phyloP scores from a whole-genome alignment of 1,284 basidiomycete genomes.

The Coniferiporia weirii region DNA sequence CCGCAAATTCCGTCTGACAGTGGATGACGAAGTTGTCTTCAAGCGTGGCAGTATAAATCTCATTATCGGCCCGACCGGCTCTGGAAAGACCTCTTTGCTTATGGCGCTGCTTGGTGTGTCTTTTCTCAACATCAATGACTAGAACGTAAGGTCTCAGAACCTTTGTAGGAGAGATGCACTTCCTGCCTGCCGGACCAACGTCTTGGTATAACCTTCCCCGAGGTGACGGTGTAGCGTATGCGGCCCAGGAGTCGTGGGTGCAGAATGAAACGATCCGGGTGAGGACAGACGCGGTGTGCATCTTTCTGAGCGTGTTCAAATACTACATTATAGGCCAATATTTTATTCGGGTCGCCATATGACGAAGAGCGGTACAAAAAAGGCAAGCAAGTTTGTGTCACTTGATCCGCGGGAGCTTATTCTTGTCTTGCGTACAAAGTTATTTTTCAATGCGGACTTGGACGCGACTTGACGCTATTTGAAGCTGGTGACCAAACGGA shows the following conservation, averaged over 20 bases:
- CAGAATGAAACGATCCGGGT: slow-evolving; percentile 48
- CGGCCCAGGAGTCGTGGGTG: slow-evolving; percentile 76
- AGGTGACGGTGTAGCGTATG: slow-evolving; percentile 62
- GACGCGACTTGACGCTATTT: slow-evolving; percentile 36
- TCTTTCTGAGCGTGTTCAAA: background rate
- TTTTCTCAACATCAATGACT: background rate
- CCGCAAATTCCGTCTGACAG: slow-evolving; percentile 41
- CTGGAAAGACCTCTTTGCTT: slow-evolving; percentile 46
- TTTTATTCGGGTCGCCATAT: slow-evolving; percentile 38
- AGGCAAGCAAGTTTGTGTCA: slow-evolving; percentile 25
- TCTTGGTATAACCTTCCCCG: slow-evolving; percentile 69
- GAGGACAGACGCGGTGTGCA: slow-evolving; percentile 1
- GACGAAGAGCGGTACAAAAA: slow-evolving; percentile 40
- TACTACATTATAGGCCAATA: slow-evolving; percentile 32
- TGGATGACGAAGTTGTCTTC: slow-evolving; percentile 53
- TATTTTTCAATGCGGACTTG: slow-evolving; percentile 31
- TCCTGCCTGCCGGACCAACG: slow-evolving; percentile 42
- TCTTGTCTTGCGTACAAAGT: slow-evolving; percentile 16
- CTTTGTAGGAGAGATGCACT: slow-evolving; percentile 54
- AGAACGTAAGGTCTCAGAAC: background rate
- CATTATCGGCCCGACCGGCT: slow-evolving; percentile 58
- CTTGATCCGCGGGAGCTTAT: background rate
- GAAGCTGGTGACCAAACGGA: slow-evolving; percentile 61
- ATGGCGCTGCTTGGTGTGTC: slow-evolving; percentile 49
- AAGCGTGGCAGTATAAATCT: slow-evolving; percentile 54